A percentile compares a stretch with the other conserved stretches of the same genome.
Evolutionary conservation across 306 rosid genomes (phyloP).

Genomic region (Gastrolobium villosum): DNA sequence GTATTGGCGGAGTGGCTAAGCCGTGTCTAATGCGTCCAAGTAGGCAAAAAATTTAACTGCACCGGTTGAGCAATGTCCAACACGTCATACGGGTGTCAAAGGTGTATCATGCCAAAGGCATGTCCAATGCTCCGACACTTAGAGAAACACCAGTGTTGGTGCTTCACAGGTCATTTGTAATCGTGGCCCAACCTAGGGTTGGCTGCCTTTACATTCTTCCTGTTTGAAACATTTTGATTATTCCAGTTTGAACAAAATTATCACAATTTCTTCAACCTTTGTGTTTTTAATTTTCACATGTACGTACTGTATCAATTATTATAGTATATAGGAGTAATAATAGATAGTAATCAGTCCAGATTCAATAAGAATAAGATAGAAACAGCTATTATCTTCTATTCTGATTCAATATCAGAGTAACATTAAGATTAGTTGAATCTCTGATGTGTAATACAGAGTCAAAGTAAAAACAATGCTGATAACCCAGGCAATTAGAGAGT

Average conservation of each 20-base stretch:
- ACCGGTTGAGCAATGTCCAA: too few species aligned
- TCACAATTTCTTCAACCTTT: conserved; percentile 6
- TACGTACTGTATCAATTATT: background rate
- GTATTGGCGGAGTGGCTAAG: too few species aligned
- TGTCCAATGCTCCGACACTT: too few species aligned
- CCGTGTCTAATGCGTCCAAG: too few species aligned
- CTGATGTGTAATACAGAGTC: background rate
- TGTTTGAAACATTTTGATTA: background rate
- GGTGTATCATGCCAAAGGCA: too few species aligned
- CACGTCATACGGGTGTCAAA: too few species aligned
- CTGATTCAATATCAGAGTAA: conserved; percentile 8
- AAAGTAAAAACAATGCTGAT: background rate
- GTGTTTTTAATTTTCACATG: background rate
- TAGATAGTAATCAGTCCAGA: conserved; percentile 14
- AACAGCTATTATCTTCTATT: conserved; percentile 1
- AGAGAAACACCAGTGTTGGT: too few species aligned
- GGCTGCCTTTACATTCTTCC: conserved; percentile 11
- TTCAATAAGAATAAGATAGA: conserved; percentile 5
- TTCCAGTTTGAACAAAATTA: background rate
- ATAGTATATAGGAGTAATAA: background rate
- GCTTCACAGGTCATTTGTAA: background rate
- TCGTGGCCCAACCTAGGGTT: background rate
- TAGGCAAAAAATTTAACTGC: too few species aligned
- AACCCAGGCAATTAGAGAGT: background rate
- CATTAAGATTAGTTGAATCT: conserved; percentile 10